Conservation (phyloP, 495 filamentous ascomycete genomes). For the Terfezia claveryi region DNA sequence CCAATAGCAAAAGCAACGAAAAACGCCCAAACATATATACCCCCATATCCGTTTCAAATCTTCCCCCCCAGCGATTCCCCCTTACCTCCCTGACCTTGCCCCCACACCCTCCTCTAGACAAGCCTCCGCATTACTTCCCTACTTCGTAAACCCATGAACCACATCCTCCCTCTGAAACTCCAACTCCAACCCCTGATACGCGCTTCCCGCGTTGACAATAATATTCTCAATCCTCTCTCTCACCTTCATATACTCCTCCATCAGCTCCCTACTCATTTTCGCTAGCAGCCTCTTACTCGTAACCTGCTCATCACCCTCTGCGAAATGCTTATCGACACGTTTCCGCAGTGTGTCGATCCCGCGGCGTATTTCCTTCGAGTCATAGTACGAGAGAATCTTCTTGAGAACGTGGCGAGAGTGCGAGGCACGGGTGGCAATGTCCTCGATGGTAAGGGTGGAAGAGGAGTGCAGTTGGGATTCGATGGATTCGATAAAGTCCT, state of each 20-base stretch:
- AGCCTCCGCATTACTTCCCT: background rate
- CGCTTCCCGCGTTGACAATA: constrained; percentile 38
- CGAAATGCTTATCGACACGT: constrained; percentile 90
- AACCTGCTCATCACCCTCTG: constrained; percentile 52
- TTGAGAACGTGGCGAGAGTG: constrained; percentile 63
- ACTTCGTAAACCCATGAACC: constrained; percentile 29
- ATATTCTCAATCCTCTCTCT: constrained; percentile 47
- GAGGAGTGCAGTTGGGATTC: constrained; percentile 40
- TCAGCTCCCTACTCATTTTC: constrained; percentile 62
- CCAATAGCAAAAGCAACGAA: too few species aligned
- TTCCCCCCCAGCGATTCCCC: too few species aligned
- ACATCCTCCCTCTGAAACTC: constrained; percentile 40
- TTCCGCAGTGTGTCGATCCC: constrained; percentile 72
- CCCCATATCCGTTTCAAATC: too few species aligned
- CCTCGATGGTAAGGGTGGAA: constrained; percentile 11
- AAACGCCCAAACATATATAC: too few species aligned
- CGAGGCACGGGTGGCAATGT: constrained; percentile 48
- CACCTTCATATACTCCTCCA: constrained; percentile 51
- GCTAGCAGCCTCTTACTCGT: constrained; percentile 45
- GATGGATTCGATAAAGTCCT: constrained; percentile 72
- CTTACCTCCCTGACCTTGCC: too few species aligned
- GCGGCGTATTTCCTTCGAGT: constrained; percentile 58
- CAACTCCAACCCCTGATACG: constrained; percentile 31
- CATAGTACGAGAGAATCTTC: constrained; percentile 59
- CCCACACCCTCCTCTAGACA: too few species aligned